Conservation (phyloP, 192 early-diverging fungal genomes). For the Gamsiella multidivaricata region DNA sequence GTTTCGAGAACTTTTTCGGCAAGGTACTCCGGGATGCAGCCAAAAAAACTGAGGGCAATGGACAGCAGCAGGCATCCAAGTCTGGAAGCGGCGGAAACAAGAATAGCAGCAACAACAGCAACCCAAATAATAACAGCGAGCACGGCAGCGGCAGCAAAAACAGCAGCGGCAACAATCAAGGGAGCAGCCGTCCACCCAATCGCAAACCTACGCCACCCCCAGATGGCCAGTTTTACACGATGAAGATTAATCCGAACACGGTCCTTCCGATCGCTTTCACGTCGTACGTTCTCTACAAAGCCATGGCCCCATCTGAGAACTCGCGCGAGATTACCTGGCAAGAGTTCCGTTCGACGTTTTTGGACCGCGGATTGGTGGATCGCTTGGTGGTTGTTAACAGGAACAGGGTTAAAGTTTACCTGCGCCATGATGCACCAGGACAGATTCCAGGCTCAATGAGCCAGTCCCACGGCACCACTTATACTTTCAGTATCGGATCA, state of each 20-base stretch:
- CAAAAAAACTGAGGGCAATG: slow-evolving; percentile 47
- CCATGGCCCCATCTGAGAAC: slow-evolving; percentile 56
- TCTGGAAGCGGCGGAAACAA: slow-evolving; percentile 32
- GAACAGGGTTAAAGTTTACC: slow-evolving; percentile 82
- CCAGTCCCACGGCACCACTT: slow-evolving; percentile 53
- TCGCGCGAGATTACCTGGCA: slow-evolving; percentile 90
- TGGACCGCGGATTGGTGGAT: slow-evolving; percentile 95
- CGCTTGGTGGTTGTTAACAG: slow-evolving; percentile 91
- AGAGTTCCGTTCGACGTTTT: slow-evolving; percentile 90
- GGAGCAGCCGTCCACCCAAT: slow-evolving; percentile 11
- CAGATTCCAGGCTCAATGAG: slow-evolving; percentile 48
- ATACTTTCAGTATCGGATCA: slow-evolving; percentile 93
- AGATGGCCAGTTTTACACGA: slow-evolving; percentile 38
- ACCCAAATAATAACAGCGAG: slow-evolving; percentile 12
- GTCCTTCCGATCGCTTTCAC: slow-evolving; percentile 58
- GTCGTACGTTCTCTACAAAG: slow-evolving; percentile 63
- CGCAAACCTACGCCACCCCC: slow-evolving; percentile 49
- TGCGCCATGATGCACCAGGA: slow-evolving; percentile 61
- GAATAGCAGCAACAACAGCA: slow-evolving; percentile 10
- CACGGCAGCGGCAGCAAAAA: slow-evolving; percentile 22
- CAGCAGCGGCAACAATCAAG: slow-evolving; percentile 7
- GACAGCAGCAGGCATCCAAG: slow-evolving; percentile 18
- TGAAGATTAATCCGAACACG: slow-evolving; percentile 61
- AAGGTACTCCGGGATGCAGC: slow-evolving; percentile 55
- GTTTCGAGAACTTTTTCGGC: slow-evolving; percentile 82